Percentiles rank a stretch among this genome's conserved stretches.
phyloP scores from a whole-genome alignment of 129 eudicot species.

The Mikania micrantha region DNA sequence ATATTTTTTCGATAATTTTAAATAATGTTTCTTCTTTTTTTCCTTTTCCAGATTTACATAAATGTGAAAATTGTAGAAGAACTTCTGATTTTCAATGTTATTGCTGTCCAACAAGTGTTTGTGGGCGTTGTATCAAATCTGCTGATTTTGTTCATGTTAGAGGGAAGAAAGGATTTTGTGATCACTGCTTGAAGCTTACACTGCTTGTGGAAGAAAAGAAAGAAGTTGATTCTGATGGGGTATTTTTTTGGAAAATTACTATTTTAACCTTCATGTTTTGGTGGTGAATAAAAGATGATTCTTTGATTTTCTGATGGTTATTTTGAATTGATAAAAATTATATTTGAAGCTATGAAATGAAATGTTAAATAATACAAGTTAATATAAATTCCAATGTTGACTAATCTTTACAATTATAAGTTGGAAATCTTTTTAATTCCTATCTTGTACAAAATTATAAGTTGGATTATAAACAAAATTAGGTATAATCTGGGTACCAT shows the following conservation, averaged over 20 bases:
- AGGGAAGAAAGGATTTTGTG: slow-evolving; percentile 68
- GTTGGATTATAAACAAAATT: not conserved
- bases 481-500: not conserved
- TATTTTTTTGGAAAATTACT: slow-evolving; percentile 17
- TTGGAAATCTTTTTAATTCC: not conserved
- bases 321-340: not conserved
- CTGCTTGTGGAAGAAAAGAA: slow-evolving; percentile 61
- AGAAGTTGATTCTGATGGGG: slow-evolving; percentile 83
- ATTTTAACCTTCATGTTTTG: not conserved
- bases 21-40: not conserved
- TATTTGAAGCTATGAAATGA: not conserved
- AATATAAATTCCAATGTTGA: not conserved
- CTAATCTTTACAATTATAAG: not conserved
- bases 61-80: slow-evolving; percentile 33
- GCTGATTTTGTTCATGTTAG: slow-evolving; percentile 49
- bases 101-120: slow-evolving; percentile 59
- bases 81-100: slow-evolving; percentile 42
- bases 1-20: not conserved
- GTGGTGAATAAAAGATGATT: not conserved
- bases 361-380: not conserved
- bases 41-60: slow-evolving; percentile 25
- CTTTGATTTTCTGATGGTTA: not conserved
- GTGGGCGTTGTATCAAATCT: slow-evolving; percentile 42
- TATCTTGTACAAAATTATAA: not conserved
- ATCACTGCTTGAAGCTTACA: slow-evolving; percentile 56